Evolutionary conservation across 2,329 filamentous ascomycete species (phyloP).

Genomic region (Trichoderma cornu-damae): DNA sequence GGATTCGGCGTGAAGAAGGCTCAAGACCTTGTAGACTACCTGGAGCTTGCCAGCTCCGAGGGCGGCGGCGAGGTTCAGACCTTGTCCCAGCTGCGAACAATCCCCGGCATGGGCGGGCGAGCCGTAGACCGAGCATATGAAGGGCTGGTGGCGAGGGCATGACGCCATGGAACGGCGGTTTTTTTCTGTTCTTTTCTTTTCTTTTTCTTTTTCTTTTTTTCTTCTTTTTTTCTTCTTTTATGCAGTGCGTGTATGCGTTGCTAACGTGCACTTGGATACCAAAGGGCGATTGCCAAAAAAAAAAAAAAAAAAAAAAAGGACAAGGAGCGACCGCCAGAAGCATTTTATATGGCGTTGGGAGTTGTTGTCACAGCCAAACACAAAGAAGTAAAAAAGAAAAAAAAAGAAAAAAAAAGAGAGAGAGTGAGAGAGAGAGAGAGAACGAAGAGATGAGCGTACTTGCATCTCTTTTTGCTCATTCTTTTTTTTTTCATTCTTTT

Average conservation of each 20-base stretch:
- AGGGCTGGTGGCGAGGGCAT: slow-evolving; percentile 33
- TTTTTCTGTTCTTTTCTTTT: no score
- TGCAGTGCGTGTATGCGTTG: slow-evolving; percentile 4
- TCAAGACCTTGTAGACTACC: slow-evolving; percentile 51
- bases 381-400: no score
- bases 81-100: slow-evolving; percentile 46
- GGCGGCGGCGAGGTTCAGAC: slow-evolving; percentile 42
- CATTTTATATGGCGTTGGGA: slow-evolving; percentile 14
- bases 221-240: not conserved
- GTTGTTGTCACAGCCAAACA: not conserved
- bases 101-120: slow-evolving; percentile 54
- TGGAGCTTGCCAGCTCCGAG: slow-evolving; percentile 42
- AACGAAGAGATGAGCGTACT: no score
- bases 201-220: not conserved
- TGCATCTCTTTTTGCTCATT: no score
- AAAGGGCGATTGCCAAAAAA: not conserved
- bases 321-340: slow-evolving; percentile 1
- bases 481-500: no score
- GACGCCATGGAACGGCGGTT: slow-evolving; percentile 9
- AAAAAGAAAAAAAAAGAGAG: no score
- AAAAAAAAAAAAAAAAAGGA: no score
- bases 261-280: slow-evolving; percentile 9
- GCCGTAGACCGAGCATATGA: slow-evolving; percentile 54
- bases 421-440: no score
- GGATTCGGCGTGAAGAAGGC: slow-evolving; percentile 72